A percentile compares a stretch with the other conserved stretches of the same genome.
Evolutionary conservation across 225 moss, liverwort and hornwort species (phyloP).

Genomic region (Pseudoscleropodium purum): DNA sequence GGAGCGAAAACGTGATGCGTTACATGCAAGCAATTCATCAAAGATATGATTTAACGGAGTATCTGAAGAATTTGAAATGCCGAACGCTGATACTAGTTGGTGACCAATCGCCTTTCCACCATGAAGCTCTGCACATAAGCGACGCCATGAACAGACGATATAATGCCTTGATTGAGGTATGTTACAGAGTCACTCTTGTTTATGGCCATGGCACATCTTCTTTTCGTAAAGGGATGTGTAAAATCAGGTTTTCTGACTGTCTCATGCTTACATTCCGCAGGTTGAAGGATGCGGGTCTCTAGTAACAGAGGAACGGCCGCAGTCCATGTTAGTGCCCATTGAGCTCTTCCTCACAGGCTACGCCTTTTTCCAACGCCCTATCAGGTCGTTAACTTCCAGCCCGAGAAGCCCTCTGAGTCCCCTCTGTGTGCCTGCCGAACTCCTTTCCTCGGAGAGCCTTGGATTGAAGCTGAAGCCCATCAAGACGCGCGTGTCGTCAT

Average conservation of each 20-base stretch:
- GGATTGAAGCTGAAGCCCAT: constrained; percentile 95
- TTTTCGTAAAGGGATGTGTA: background rate
- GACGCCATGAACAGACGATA: constrained; percentile 80
- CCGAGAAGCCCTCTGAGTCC: constrained; percentile 88
- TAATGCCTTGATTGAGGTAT: constrained; percentile 84
- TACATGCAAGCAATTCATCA: constrained; percentile 84
- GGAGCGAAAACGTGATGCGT: constrained; percentile 65
- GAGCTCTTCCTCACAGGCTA: constrained; percentile 95
- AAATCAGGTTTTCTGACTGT: background rate
- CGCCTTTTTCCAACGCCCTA: constrained; percentile 68
- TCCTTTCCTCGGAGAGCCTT: constrained; percentile 82
- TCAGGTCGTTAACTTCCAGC: constrained; percentile 52
- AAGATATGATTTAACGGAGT: constrained; percentile 61
- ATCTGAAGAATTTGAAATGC: constrained; percentile 64
- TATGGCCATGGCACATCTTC: background rate
- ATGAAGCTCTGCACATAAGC: constrained; percentile 76
- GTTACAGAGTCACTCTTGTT: too few relatives aligned
- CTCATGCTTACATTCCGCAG: constrained; percentile 9
- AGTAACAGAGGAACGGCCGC: constrained; percentile 91
- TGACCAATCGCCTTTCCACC: constrained; percentile 83
- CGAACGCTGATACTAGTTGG: constrained; percentile 86
- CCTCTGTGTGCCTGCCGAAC: constrained; percentile 77
- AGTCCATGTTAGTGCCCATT: constrained; percentile 86
- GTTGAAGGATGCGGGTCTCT: constrained; percentile 92
- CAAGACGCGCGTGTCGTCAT: constrained; percentile 67